Evolutionary conservation across 2,329 filamentous ascomycete species (phyloP), one percentile per base, ranked within the genome.

Genomic region (Neofusicoccum laricinum): DNA sequence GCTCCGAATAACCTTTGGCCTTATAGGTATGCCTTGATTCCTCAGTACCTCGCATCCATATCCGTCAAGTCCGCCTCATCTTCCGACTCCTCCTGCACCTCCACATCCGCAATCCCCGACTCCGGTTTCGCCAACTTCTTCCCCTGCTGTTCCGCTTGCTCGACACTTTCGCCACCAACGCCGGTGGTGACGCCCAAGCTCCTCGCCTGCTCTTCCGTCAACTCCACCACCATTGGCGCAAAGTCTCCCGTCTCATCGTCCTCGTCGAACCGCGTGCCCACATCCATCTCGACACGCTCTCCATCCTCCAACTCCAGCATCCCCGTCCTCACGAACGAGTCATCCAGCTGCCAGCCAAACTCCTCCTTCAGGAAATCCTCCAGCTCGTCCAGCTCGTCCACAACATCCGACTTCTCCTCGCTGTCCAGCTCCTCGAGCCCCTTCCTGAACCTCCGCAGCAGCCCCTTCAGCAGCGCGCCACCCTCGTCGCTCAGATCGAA

Each of bases 241-340:
- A 86, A 89, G 68, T 89, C 86, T 11, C 87, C 87, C 12, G 80
- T 82, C 73, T 89, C 86, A 58, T 89, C 86, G 19, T 88, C 85
- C 69, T 85, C 84, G 49, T 87, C 86, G 43, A 77, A 75, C 25
- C 55, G 40, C 14, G 78, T 81, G 19, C 78, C 76, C 67, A 85
- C 75, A 19, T 86, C 85, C 78, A 89, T 79, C 68, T 87, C 85
- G 3, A 89, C 82, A 67, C 81, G 77, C 72, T 89, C 87, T 15
- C 87, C 87, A 69, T 89, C 87, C 71, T 88, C 86, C 62, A 89
- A 71, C 67, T 86, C 81, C 36, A 89, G 68, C 76, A 87, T 82
- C 0, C 87, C 87, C 25, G 79, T 80, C 66, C 82, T 82, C 19
- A 87, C 79, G 67, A 85, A 82, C 17, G 79, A 77, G 49, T 81